Percentiles rank a stretch among this genome's conserved stretches.
phyloP scores from a whole-genome alignment of 768 basidiomycete species.

The Kwoniella sp. region DNA sequence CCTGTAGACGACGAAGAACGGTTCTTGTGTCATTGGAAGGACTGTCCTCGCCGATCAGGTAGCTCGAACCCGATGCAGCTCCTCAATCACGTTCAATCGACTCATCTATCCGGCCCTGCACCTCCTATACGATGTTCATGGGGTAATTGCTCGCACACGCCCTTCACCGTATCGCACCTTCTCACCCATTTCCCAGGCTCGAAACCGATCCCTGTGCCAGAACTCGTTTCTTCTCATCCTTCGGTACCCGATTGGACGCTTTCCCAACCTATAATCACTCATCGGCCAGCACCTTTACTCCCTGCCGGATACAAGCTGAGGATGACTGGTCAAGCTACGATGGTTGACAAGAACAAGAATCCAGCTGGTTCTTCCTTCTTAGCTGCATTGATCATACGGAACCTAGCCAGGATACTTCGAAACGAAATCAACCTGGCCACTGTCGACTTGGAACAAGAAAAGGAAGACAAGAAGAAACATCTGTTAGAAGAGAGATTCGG shows the following conservation, averaged over 20 bases:
- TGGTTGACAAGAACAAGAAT: conserved; percentile 68
- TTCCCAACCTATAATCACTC: conserved; percentile 59
- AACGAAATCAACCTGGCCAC: conserved; percentile 31
- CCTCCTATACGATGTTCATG: conserved; percentile 58
- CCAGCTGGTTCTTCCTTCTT: conserved; percentile 62
- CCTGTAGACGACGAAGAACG: conserved; percentile 62
- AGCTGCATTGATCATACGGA: conserved; percentile 77
- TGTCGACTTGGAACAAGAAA: conserved; percentile 12
- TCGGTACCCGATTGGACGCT: conserved; percentile 23
- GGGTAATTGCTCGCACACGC: conserved; percentile 32
- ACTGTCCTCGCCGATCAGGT: conserved; percentile 33
- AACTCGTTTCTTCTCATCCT: conserved; percentile 32
- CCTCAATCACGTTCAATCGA: conserved; percentile 60
- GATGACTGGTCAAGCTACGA: conserved; percentile 56
- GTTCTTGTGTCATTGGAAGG: conserved; percentile 78
- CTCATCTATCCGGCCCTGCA: conserved; percentile 58
- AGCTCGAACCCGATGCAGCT: conserved; percentile 28
- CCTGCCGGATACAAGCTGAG: conserved; percentile 63
- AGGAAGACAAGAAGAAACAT: conserved; percentile 37
- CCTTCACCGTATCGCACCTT: conserved; percentile 63
- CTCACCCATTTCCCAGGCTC: conserved; percentile 65
- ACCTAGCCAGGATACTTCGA: conserved; percentile 75
- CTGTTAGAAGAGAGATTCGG: conserved; percentile 81
- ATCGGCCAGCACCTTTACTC: conserved; percentile 71
- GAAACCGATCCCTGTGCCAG: conserved; percentile 54